Conservation (phyloP, 306 rosid species). For the Pterocarpus santalinus region DNA sequence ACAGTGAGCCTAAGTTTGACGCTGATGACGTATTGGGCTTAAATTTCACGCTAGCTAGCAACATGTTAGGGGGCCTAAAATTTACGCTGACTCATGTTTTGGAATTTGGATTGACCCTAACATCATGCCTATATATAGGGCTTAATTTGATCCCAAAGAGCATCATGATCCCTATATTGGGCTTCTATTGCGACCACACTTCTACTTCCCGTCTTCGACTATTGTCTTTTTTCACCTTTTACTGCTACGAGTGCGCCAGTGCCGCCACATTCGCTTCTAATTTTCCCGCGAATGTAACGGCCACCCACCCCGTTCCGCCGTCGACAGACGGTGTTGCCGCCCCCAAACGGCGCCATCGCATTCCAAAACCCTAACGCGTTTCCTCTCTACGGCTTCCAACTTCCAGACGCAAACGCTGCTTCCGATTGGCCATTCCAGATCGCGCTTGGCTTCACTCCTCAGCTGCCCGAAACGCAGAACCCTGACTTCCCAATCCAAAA, state of each 20-base stretch:
- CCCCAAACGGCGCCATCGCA: not conserved
- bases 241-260: no score
- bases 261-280: not conserved
- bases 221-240: not conserved
- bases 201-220: no score
- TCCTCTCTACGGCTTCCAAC: conserved; percentile 38
- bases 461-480: conserved; percentile 3
- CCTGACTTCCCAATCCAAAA: conserved; percentile 22
- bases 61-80: no score
- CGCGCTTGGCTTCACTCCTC: not conserved
- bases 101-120: no score
- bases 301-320: conserved; percentile 33
- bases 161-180: no score
- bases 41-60: no score
- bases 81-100: no score
- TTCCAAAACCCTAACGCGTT: conserved; percentile 37
- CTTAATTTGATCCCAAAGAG: no score
- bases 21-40: no score
- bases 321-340: conserved; percentile 46
- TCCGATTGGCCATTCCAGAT: conserved; percentile 38
- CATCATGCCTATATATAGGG: no score
- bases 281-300: conserved; percentile 57
- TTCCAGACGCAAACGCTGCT: conserved; percentile 38
- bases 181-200: no score
- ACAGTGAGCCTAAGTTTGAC: no score